phyloP scores from a whole-genome alignment of 345 rosid species.

The Rhodomyrtus tomentosa region DNA sequence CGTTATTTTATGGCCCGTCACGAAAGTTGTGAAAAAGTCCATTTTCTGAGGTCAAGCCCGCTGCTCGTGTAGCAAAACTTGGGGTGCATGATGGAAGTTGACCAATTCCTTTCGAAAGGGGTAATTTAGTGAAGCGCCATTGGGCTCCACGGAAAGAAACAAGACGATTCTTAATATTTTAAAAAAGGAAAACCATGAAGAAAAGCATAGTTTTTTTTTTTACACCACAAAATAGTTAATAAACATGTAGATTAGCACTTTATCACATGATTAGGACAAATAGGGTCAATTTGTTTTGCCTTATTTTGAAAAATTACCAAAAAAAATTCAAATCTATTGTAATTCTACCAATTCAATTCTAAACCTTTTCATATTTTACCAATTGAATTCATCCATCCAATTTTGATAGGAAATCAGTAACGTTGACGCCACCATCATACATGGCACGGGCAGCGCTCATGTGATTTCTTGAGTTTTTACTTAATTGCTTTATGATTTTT shows the following conservation, averaged over 20 bases:
- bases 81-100: background rate
- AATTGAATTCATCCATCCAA: no score
- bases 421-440: no score
- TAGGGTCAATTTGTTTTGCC: background rate
- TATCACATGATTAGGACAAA: background rate
- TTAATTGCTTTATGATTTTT: no score
- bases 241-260: background rate
- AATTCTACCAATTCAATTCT: no score
- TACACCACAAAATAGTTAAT: background rate
- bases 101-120: background rate
- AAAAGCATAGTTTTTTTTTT: background rate
- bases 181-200: background rate
- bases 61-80: background rate
- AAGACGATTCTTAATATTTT: rapidly evolving
- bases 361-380: no score
- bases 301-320: no score
- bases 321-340: no score
- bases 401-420: no score
- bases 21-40: background rate
- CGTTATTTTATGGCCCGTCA: background rate
- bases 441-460: no score
- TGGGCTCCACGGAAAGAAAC: background rate
- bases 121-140: background rate
- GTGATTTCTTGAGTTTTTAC: no score
- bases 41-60: background rate